Base-by-base conservation (phyloP, 2,329 filamentous ascomycete species). In the Phialocephala subalpina region DNA sequence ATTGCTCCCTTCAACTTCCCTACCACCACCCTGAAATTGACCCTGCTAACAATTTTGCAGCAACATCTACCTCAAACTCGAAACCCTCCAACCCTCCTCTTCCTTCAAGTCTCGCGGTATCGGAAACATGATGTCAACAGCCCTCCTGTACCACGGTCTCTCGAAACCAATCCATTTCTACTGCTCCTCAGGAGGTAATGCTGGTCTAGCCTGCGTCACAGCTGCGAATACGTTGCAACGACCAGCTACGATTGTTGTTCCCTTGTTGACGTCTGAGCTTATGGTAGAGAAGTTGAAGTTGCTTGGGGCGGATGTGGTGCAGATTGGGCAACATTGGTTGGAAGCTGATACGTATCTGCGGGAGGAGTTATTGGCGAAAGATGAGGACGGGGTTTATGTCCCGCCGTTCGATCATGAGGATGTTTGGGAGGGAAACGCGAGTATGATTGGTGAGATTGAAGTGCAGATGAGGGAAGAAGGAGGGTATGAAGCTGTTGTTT, bases 31-130 rank as follows among this genome's bases (percentile, higher is more conserved):
- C 36, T 22, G 53, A 55, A 58, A 59, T 63, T 25, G 40, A 57
- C 16, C 12, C 38, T 45, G 22, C 52, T 64, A 61, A 35, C 66
- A 25, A 62, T 35, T 7, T 14, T 33, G 12, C 47, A 75, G 74
- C 57, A 73, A 92, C 80, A 87, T 97, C 78, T 92, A 92, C 78
- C 88, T 97, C 75, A 97, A 97, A 79, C 87, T 97, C 69, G 93
- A 97, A 74, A 92, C 92, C 76, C 86, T 94, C 62, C 93, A 97
- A 75, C 93, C 93, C 4, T 91, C 90, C 25, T 92, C 92, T 69
- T 94, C 92, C 45, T 97, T 97, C 87, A 96, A 97, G 78, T 94
- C 92, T 56, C 86, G 88, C 70, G 92, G 91, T 35, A 87, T 95
- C 67, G 92, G 92, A 58, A 87, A 92, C 77, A 85, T 92, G 76